A percentile compares a stretch with the other conserved stretches of the same genome.
phyloP scores from a whole-genome alignment of 2,329 filamentous ascomycete genomes.

The Pyricularia grisea region DNA sequence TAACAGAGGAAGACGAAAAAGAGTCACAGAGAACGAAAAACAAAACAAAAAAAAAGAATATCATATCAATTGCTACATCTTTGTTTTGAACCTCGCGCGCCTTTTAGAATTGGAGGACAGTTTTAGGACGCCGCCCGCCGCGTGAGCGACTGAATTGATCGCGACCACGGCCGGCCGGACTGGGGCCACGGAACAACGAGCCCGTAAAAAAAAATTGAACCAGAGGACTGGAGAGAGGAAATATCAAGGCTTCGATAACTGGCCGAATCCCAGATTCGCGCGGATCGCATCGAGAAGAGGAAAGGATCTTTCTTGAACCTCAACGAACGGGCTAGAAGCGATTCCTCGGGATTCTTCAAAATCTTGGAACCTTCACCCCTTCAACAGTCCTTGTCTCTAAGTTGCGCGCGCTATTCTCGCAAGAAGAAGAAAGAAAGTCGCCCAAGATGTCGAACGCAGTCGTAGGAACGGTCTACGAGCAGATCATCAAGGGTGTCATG shows the following conservation, averaged over 20 bases:
- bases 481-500: conserved; percentile 77
- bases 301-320: background rate
- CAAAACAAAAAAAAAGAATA: background rate
- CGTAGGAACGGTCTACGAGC: conserved; percentile 71
- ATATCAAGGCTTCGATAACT: background rate
- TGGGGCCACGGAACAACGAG: background rate
- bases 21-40: background rate
- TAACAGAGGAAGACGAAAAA: background rate
- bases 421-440: background rate
- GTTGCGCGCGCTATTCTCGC: background rate
- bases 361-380: background rate
- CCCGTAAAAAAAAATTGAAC: background rate
- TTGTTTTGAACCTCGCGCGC: background rate
- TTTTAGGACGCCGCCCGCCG: background rate
- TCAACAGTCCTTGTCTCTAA: background rate
- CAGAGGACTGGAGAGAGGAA: background rate
- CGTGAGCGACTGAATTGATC: background rate
- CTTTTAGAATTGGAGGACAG: background rate
- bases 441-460: conserved; percentile 46
- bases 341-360: background rate
- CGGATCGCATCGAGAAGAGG: background rate
- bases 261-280: background rate
- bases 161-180: background rate
- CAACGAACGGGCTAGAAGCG: background rate
- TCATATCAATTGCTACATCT: background rate